Conservation (phyloP, 2,329 filamentous ascomycete species). For the Colletotrichum spaethianum region DNA sequence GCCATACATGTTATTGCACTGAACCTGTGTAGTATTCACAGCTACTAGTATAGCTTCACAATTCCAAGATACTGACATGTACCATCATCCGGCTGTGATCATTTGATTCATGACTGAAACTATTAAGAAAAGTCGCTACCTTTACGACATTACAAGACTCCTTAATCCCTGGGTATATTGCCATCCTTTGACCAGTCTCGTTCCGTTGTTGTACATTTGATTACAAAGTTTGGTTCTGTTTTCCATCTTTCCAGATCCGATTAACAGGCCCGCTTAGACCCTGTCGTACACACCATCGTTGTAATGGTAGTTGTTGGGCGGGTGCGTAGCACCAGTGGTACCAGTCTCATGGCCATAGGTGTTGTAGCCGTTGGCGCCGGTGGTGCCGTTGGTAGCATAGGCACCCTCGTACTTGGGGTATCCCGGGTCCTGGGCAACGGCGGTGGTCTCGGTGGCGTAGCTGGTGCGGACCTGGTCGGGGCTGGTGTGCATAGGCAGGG, state of each 20-base stretch:
- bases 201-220: neutral
- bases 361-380: constrained; percentile 13
- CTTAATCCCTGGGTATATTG: constrained; percentile 32
- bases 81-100: neutral
- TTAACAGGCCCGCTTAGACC: constrained; percentile 32
- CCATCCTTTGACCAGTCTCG: constrained; percentile 7
- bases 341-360: constrained; percentile 34
- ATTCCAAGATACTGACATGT: neutral
- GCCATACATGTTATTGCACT: neutral
- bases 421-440: constrained; percentile 45
- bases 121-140: neutral
- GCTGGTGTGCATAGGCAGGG: constrained; percentile 57
- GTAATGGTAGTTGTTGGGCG: constrained; percentile 51
- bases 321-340: constrained; percentile 24
- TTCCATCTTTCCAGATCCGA: constrained; percentile 38
- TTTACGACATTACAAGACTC: constrained; percentile 6
- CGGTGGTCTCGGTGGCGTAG: constrained; percentile 56
- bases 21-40: neutral
- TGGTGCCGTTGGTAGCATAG: constrained; percentile 14
- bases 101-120: constrained; percentile 7
- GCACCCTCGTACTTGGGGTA: constrained; percentile 44
- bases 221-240: constrained; percentile 40
- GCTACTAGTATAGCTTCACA: too few relatives aligned
- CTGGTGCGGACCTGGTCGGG: constrained; percentile 61
- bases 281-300: constrained; percentile 54